These are phyloP conservation scores for Malassezia equina DNA, from an alignment of 1,284 basidiomycete species.

Conservation along the genomic window DNA sequence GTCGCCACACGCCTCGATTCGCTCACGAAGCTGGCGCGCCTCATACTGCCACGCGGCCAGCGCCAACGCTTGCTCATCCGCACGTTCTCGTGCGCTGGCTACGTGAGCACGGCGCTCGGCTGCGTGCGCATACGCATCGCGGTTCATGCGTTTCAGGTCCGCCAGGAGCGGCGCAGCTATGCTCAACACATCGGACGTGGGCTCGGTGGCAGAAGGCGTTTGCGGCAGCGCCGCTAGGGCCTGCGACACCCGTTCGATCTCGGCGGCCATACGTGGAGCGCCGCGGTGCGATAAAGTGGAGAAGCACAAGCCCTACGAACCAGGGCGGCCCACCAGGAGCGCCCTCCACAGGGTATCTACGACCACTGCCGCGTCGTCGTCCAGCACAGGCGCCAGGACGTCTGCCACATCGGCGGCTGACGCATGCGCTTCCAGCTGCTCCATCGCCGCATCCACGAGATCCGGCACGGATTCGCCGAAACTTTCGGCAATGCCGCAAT, in stretches of 20 bases:
- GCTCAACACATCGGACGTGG: not conserved
- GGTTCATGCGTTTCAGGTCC: conserved; percentile 5
- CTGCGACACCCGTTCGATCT: not conserved
- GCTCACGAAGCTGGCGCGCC: conserved; percentile 7
- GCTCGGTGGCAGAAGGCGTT: not conserved
- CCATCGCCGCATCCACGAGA: conserved; percentile 28
- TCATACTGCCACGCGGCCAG: conserved; percentile 5
- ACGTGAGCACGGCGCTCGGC: not conserved
- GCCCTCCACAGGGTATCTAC: conserved; percentile 35
- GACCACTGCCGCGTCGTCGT: conserved; percentile 34
- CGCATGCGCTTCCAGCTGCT: conserved; percentile 20
- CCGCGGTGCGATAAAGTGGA: not conserved
- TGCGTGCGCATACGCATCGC: conserved; percentile 2
- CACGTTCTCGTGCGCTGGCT: not conserved
- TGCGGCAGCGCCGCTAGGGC: not conserved
- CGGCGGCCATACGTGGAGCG: not conserved
- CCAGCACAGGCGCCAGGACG: conserved; percentile 37
- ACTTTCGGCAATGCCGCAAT: conserved; percentile 33
- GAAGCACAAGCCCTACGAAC: not conserved
- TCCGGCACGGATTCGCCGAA: conserved; percentile 39
- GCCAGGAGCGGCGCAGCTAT: conserved; percentile 1
- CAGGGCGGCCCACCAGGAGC: conserved; percentile 23
- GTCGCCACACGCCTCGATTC: conserved; percentile 3
- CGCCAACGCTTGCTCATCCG: not conserved
- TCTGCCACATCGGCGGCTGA: conserved; percentile 23